Evolutionary conservation across 257 asterid species (phyloP).

Genomic region (Misopates orontium): DNA sequence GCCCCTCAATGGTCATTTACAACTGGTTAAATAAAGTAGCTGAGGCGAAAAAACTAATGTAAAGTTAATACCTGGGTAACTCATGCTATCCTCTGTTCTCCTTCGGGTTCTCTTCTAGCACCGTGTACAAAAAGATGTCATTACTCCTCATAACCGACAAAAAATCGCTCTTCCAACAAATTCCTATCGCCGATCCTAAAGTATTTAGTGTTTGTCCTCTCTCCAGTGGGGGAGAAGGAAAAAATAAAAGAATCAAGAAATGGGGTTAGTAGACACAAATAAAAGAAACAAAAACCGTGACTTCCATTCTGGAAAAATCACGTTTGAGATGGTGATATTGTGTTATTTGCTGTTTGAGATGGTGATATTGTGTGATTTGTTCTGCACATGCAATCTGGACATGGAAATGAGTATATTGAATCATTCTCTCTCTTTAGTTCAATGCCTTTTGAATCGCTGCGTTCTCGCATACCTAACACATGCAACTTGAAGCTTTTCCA

Average conservation of each 20-base stretch:
- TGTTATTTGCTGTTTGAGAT: too few relatives aligned
- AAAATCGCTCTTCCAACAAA: constrained; percentile 10
- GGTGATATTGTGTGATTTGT: too few relatives aligned
- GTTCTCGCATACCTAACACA: constrained; percentile 76
- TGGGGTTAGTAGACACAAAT: constrained; percentile 21
- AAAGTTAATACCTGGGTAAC: not conserved
- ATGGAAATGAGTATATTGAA: constrained; percentile 83
- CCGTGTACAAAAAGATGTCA: constrained; percentile 15
- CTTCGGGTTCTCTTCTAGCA: not conserved
- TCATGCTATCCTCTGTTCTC: not conserved
- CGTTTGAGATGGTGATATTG: constrained; percentile 22
- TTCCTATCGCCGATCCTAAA: constrained; percentile 11
- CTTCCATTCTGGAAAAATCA: constrained; percentile 1
- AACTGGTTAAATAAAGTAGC: constrained; percentile 11
- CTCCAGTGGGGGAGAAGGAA: constrained; percentile 10
- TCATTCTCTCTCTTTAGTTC: constrained; percentile 81
- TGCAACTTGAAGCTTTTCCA: constrained; percentile 94
- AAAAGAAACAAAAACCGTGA: constrained; percentile 15
- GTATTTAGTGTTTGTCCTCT: not conserved
- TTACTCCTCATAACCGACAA: constrained; percentile 13
- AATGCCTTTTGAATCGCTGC: constrained; percentile 90
- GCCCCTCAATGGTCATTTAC: not conserved
- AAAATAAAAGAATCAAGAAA: constrained; percentile 18
- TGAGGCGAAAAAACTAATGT: constrained; percentile 10
- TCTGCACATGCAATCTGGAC: constrained; percentile 99